Percentiles rank a stretch among this genome's conserved stretches.
Conservation (phyloP, 2,329 filamentous ascomycete species). For the Thielaviopsis punctulata region DNA sequence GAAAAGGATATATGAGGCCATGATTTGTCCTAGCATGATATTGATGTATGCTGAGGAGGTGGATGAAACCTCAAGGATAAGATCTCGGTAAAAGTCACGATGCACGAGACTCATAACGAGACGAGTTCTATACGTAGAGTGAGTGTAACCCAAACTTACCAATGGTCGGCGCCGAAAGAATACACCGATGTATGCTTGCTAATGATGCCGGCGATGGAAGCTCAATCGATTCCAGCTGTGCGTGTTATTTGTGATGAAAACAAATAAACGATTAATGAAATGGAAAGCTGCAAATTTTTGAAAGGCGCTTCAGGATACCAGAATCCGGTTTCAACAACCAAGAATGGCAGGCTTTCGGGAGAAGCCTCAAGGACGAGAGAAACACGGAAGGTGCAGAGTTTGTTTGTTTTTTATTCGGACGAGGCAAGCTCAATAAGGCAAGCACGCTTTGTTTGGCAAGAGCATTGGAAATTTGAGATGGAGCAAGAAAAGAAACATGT, state of each 20-base stretch:
- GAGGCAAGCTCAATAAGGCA: neutral
- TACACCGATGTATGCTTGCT: neutral
- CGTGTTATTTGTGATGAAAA: neutral
- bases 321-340: neutral
- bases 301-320: neutral
- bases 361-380: neutral
- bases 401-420: neutral
- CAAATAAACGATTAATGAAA: neutral
- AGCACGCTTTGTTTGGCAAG: neutral
- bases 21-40: no score
- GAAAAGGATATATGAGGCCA: no score
- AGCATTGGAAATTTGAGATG: neutral
- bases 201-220: neutral
- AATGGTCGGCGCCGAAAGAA: neutral
- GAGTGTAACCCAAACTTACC: no score
- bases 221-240: neutral
- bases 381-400: neutral
- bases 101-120: no score
- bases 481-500: conserved; percentile 2
- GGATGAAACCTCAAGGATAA: no score
- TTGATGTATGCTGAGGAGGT: no score
- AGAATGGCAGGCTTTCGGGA: neutral
- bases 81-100: no score
- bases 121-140: no score
- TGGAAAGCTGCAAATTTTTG: no score